These are phyloP conservation scores for Epichloe sp. DNA, from an alignment of 2,329 filamentous ascomycete genomes.

Conservation along the genomic window DNA sequence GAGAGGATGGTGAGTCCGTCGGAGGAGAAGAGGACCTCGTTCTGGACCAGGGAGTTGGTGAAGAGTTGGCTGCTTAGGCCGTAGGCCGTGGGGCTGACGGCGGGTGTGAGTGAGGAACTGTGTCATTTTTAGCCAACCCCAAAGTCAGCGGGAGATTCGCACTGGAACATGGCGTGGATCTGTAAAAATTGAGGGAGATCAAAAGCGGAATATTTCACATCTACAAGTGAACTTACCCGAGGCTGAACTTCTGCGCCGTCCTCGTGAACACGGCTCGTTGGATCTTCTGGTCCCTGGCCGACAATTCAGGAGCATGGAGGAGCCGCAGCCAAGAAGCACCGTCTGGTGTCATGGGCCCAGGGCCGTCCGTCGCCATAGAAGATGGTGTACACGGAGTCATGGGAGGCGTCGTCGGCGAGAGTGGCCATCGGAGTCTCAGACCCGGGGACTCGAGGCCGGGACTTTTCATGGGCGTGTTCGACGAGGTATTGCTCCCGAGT, in stretches of 20 bases:
- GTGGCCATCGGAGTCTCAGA: constrained; percentile 10
- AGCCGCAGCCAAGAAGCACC: constrained; percentile 35
- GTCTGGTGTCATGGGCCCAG: constrained; percentile 20
- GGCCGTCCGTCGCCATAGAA: constrained; percentile 19
- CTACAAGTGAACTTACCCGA: constrained; percentile 20
- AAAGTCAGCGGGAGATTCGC: background rate
- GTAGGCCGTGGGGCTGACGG: constrained; percentile 28
- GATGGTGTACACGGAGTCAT: constrained; percentile 35
- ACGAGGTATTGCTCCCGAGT: background rate
- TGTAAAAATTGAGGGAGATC: background rate
- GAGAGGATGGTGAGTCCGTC: constrained; percentile 46
- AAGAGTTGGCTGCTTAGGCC: constrained; percentile 39
- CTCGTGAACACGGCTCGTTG: constrained; percentile 36
- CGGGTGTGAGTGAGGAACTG: constrained; percentile 27
- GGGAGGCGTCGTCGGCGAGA: constrained; percentile 26
- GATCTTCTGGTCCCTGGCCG: constrained; percentile 31
- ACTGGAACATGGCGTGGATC: background rate
- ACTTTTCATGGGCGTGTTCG: background rate
- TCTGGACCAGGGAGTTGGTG: constrained; percentile 43
- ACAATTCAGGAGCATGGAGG: constrained; percentile 33
- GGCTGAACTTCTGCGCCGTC: constrained; percentile 32
- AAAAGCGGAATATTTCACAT: no score
- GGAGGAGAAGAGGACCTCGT: constrained; percentile 47
- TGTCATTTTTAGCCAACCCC: background rate
- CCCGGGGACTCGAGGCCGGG: constrained; percentile 15